These are phyloP conservation scores for Colletotrichum somersetense DNA, from an alignment of 2,329 filamentous ascomycete species.

Conservation along the genomic window DNA sequence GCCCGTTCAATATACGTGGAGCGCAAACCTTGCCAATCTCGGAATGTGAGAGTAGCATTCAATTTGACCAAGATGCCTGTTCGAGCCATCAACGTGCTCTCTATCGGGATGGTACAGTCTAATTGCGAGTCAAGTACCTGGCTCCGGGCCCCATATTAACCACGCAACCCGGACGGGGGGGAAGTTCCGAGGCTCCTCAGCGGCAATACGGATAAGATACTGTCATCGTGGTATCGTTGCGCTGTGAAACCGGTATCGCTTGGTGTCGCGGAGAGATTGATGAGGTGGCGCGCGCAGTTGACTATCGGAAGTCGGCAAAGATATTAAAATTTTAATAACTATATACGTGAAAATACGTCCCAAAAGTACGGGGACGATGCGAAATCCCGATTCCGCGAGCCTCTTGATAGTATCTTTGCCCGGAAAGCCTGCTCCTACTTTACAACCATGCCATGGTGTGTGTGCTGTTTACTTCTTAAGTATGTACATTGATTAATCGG, in stretches of 20 bases:
- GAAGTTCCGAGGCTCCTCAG: not conserved
- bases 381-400: not conserved
- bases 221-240: not conserved
- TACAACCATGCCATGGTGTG: constrained; percentile 26
- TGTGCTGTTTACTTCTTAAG: not conserved
- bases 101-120: not conserved
- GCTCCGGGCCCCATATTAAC: not conserved
- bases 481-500: not conserved
- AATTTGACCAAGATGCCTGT: not conserved
- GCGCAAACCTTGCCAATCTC: constrained; percentile 22
- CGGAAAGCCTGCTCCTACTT: constrained; percentile 24
- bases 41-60: not conserved
- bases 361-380: not conserved
- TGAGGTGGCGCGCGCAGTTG: not conserved
- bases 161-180: not conserved
- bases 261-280: not conserved
- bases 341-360: constrained; percentile 22
- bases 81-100: constrained; percentile 2
- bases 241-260: too few species aligned
- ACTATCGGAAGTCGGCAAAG: not conserved
- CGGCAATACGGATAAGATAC: not conserved
- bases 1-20: constrained; percentile 14
- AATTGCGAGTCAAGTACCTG: constrained; percentile 4
- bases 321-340: constrained; percentile 30
- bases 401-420: constrained; percentile 13